These are phyloP conservation scores for Leptodontidium sp. DNA, from an alignment of 2,329 filamentous ascomycete genomes.

Conservation along the genomic window DNA sequence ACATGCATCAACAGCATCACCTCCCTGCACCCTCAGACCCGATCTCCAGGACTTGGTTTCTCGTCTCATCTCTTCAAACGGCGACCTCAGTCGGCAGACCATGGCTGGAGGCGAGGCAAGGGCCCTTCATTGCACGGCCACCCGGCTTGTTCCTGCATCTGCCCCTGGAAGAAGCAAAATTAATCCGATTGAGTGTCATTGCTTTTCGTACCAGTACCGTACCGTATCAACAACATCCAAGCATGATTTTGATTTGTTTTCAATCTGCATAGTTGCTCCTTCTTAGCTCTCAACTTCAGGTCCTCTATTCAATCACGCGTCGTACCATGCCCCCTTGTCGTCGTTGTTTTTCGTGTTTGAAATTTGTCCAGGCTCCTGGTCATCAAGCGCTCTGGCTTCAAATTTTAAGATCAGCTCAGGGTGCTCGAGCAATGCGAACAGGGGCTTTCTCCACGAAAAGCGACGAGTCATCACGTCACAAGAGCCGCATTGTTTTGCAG, in stretches of 20 bases:
- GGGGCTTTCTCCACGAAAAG: slow-evolving; percentile 18
- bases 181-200: background rate
- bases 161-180: slow-evolving; percentile 7
- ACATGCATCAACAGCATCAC: slow-evolving; percentile 10
- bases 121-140: slow-evolving; percentile 3
- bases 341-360: slow-evolving; percentile 22
- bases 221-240: background rate
- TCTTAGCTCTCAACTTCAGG: background rate
- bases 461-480: slow-evolving; percentile 14
- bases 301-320: background rate
- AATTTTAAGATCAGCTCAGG: slow-evolving; percentile 26
- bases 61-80: slow-evolving; percentile 12
- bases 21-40: background rate
- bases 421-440: slow-evolving; percentile 26
- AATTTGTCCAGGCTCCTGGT: slow-evolving; percentile 15
- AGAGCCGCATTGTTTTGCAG: slow-evolving; percentile 27
- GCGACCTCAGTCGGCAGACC: slow-evolving; percentile 1
- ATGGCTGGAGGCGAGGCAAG: background rate
- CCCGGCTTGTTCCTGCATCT: slow-evolving; percentile 17
- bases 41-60: slow-evolving; percentile 9
- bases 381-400: slow-evolving; percentile 27
- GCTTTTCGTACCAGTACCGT: background rate
- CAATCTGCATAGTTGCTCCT: background rate
- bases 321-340: background rate
- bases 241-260: slow-evolving; percentile 4